These are phyloP conservation scores for Trichoderma sp. DNA, from an alignment of 2,329 filamentous ascomycete species.

Conservation along the genomic window DNA sequence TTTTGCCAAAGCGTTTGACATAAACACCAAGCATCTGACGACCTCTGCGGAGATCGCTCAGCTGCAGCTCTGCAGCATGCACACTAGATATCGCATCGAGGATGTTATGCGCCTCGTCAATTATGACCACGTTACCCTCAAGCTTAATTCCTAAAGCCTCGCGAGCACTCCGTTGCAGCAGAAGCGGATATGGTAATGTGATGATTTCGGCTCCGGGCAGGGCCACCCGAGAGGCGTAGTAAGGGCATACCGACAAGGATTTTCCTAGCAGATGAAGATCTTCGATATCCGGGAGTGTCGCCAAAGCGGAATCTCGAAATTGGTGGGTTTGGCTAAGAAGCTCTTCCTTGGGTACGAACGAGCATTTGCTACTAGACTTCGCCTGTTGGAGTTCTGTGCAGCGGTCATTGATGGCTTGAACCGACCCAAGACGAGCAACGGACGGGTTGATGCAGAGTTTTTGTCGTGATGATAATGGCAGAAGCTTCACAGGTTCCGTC, in stretches of 20 bases:
- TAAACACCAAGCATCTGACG: slow-evolving; percentile 78
- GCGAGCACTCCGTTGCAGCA: slow-evolving; percentile 82
- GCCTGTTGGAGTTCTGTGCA: slow-evolving; percentile 89
- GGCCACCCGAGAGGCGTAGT: slow-evolving; percentile 88
- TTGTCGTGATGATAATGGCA: slow-evolving; percentile 83
- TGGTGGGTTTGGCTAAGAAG: slow-evolving; percentile 70
- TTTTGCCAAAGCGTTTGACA: slow-evolving; percentile 83
- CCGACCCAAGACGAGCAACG: slow-evolving; percentile 68
- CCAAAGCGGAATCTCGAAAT: slow-evolving; percentile 83
- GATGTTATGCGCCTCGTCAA: slow-evolving; percentile 96
- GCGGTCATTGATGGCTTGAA: slow-evolving; percentile 87
- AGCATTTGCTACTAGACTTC: slow-evolving; percentile 60
- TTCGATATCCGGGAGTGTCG: slow-evolving; percentile 89
- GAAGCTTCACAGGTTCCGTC: slow-evolving; percentile 64
- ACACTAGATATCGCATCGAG: slow-evolving; percentile 93
- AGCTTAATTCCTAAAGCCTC: slow-evolving; percentile 86
- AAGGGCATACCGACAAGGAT: slow-evolving; percentile 81
- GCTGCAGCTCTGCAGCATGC: slow-evolving; percentile 74
- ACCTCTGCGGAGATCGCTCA: slow-evolving; percentile 71
- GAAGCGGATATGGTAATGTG: slow-evolving; percentile 86
- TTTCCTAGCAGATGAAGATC: slow-evolving; percentile 80
- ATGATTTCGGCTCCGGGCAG: slow-evolving; percentile 87
- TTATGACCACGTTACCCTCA: slow-evolving; percentile 86
- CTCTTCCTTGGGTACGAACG: slow-evolving; percentile 76
- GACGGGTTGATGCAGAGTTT: slow-evolving; percentile 86